Evolutionary conservation across 129 eudicot species (phyloP), one percentile per base, ranked within the genome.

Genomic region (sunflower (Helianthus annuus)): DNA sequence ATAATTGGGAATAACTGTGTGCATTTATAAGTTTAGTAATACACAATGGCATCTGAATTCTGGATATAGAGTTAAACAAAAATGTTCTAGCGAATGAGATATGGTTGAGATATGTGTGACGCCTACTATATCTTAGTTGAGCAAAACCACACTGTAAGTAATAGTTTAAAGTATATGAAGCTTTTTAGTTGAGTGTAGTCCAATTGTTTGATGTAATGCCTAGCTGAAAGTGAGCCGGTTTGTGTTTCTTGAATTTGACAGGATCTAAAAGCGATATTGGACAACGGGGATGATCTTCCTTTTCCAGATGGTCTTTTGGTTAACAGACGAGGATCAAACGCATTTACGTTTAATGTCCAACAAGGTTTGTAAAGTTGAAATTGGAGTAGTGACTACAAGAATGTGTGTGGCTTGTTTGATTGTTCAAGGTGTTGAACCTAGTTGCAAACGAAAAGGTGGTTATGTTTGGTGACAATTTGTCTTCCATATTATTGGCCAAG

Each of bases 301-400:
- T 87, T 81, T 29, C 93, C 96, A 0, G 96, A 90, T 72, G 90
- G 93, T 10, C 54, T 90, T 79, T 79, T 90, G 42, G 87, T 90
- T 45, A 90, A 90, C 44, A 94, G 91, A 12, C 89, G 86, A 12
- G 83, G 87, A 78, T 67, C 88, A 49, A 77, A 79, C 65, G 81
- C 78, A 15, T 85, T 53, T 53, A 69, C 85, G 4, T 87, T 82
- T 51, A 76, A 78, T 2, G 97, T 86, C 44, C 89, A 90, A 42
- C 88, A 76, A 82, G 96, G 96, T 90, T 52, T 44, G 68, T 51
- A 16, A 45, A 69, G 40, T 39, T 29, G 0, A 66, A 66, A 58
- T 14, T n/a, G n/a, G 22, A 19, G 22, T 19, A 19, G 22, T 19
- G 22, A 19, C 22, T 19, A 19, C 22, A 19, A 19, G 22, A 19